Evolutionary conservation across 345 rosid genomes (phyloP).

Genomic region (Trapa incisa): DNA sequence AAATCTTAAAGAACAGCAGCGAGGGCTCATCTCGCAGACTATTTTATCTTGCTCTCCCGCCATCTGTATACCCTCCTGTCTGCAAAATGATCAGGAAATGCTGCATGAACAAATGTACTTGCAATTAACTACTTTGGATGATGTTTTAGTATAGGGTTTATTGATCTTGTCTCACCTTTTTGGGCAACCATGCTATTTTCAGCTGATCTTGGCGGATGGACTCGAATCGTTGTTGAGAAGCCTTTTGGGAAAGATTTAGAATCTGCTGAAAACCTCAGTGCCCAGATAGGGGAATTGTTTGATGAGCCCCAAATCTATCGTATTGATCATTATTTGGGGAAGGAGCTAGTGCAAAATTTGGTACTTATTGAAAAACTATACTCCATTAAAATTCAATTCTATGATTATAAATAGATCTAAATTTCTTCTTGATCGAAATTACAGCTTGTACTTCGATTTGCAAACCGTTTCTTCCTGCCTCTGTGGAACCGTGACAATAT

Average conservation of each 20-base stretch:
- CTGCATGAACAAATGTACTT: slow-evolving; percentile 77
- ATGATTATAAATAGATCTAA: slow-evolving; percentile 4
- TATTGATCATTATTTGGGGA: slow-evolving; percentile 92
- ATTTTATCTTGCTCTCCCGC: slow-evolving; percentile 93
- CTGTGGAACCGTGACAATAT: slow-evolving; percentile 99
- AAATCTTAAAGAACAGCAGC: slow-evolving; percentile 40
- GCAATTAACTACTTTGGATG: background rate
- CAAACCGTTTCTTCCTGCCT: slow-evolving; percentile 87
- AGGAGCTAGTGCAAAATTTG: slow-evolving; percentile 95
- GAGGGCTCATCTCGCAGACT: slow-evolving; percentile 81
- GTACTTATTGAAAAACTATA: slow-evolving; percentile 24
- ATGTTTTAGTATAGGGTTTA: background rate
- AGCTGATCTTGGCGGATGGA: slow-evolving; percentile 97
- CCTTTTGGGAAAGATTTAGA: slow-evolving; percentile 89
- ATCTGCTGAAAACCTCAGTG: slow-evolving; percentile 76
- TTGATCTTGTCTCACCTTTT: background rate
- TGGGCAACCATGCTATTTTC: slow-evolving; percentile 3
- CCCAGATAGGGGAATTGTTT: slow-evolving; percentile 82
- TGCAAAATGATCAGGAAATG: slow-evolving; percentile 75
- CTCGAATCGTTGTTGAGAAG: slow-evolving; percentile 88
- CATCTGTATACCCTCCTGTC: slow-evolving; percentile 88
- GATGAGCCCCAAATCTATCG: slow-evolving; percentile 88
- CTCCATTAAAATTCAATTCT: background rate
- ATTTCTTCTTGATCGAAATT: slow-evolving; percentile 12
- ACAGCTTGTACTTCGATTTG: slow-evolving; percentile 92